These are phyloP conservation scores for Sordaria brevicollis DNA, from an alignment of 495 filamentous ascomycete genomes.

Conservation along the genomic window DNA sequence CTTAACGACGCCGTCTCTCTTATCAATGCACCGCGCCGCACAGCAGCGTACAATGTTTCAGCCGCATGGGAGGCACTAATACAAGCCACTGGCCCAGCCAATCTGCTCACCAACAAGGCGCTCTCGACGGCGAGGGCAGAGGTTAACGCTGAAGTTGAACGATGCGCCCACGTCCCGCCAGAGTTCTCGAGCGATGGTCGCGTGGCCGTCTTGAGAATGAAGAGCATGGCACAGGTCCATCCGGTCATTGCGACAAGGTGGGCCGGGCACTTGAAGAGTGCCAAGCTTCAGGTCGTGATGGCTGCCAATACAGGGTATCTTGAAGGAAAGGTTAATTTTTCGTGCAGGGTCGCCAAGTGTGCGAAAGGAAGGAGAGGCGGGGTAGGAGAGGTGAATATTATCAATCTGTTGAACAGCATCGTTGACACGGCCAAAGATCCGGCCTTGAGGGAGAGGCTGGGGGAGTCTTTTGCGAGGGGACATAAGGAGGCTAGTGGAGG, in stretches of 20 bases:
- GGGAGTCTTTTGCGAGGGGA: conserved; percentile 45
- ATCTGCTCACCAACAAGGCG: conserved; percentile 33
- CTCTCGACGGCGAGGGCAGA: conserved; percentile 38
- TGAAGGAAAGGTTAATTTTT: conserved; percentile 46
- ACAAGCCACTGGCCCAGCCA: conserved; percentile 23
- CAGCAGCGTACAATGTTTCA: conserved; percentile 40
- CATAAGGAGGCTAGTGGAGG: conserved; percentile 51
- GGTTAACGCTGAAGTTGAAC: conserved; percentile 43
- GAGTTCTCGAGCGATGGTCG: conserved; percentile 46
- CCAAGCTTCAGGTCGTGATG: conserved; percentile 43
- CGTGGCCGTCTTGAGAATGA: conserved; percentile 47
- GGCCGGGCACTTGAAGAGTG: conserved; percentile 40
- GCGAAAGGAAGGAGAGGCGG: conserved; percentile 20
- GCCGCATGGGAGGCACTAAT: conserved; percentile 45
- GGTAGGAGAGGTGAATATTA: conserved; percentile 45
- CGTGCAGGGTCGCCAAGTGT: conserved; percentile 41
- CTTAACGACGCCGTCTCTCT: conserved; percentile 45
- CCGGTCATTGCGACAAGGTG: conserved; percentile 50
- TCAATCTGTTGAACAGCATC: conserved; percentile 35
- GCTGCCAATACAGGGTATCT: conserved; percentile 51
- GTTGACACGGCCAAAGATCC: conserved; percentile 28
- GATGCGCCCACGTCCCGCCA: conserved; percentile 43
- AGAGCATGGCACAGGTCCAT: conserved; percentile 44
- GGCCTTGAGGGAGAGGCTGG: conserved; percentile 35
- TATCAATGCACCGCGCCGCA: conserved; percentile 48